Conservation (phyloP, 176 grass and related monocot genomes). For the Lolium rigidum region DNA sequence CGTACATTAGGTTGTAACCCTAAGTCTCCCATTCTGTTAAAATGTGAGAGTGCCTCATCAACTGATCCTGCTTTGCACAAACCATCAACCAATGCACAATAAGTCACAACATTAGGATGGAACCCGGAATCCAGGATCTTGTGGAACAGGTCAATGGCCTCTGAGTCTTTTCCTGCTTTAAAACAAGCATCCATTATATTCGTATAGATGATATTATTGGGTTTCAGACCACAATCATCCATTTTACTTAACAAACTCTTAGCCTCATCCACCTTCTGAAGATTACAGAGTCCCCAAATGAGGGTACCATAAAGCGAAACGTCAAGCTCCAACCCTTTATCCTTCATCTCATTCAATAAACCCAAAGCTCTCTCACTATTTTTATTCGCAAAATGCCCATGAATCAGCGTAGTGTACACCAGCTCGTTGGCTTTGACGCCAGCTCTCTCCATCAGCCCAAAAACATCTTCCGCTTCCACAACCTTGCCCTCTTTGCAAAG, state of each 20-base stretch:
- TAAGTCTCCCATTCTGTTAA: conserved; percentile 74
- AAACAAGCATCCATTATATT: conserved; percentile 88
- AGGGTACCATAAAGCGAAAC: conserved; percentile 78
- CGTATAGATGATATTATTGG: conserved; percentile 88
- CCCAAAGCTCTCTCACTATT: conserved; percentile 64
- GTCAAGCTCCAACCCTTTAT: conserved; percentile 83
- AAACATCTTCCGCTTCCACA: conserved; percentile 70
- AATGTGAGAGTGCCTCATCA: conserved; percentile 67
- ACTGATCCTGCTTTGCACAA: conserved; percentile 84
- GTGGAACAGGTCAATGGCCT: conserved; percentile 71
- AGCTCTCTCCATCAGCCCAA: conserved; percentile 61
- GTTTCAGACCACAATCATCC: conserved; percentile 72
- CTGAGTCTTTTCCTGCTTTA: conserved; percentile 74
- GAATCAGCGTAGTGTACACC: conserved; percentile 80
- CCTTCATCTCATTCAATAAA: conserved; percentile 79
- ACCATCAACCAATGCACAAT: conserved; percentile 88
- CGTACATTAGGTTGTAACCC: conserved; percentile 74
- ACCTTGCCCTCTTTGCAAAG: conserved; percentile 86
- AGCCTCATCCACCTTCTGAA: conserved; percentile 84
- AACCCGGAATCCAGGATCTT: conserved; percentile 67
- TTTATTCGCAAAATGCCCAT: conserved; percentile 76
- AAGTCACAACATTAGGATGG: conserved; percentile 71
- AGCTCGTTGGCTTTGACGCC: conserved; percentile 62
- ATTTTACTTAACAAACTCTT: conserved; percentile 76
- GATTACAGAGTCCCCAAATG: conserved; percentile 90